Conservation (phyloP, 1,284 basidiomycete genomes). For the Cryptococcus sp. region DNA sequence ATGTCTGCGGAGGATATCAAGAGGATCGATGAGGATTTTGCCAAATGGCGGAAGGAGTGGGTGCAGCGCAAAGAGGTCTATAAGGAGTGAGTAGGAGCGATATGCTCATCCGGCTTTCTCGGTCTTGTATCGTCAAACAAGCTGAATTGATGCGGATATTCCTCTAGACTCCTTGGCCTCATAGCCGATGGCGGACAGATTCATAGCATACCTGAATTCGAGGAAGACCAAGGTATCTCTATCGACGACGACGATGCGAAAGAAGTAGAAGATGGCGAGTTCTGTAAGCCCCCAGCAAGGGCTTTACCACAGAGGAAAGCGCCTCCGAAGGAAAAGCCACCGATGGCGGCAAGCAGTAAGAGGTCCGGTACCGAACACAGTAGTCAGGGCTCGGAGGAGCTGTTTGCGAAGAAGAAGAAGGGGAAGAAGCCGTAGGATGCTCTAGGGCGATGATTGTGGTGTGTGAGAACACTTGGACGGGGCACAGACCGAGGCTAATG, state of each 20-base stretch:
- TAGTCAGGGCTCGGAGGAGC: slow-evolving; percentile 6
- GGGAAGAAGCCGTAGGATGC: slow-evolving; percentile 20
- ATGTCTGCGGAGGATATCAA: slow-evolving; percentile 41
- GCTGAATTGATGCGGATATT: background rate
- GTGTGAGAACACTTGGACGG: background rate
- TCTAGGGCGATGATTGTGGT: background rate
- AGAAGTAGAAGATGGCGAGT: slow-evolving; percentile 45
- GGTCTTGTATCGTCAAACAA: background rate
- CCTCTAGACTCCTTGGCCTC: slow-evolving; percentile 34
- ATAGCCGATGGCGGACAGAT: slow-evolving; percentile 33
- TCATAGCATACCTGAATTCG: slow-evolving; percentile 28
- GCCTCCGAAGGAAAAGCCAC: background rate
- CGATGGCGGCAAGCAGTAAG: background rate
- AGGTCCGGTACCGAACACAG: background rate
- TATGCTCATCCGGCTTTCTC: background rate
- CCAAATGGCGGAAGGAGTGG: slow-evolving; percentile 51
- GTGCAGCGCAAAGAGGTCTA: slow-evolving; percentile 45
- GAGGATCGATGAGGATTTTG: slow-evolving; percentile 46
- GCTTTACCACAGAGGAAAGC: slow-evolving; percentile 2
- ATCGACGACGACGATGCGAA: slow-evolving; percentile 42
- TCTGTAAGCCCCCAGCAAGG: slow-evolving; percentile 29
- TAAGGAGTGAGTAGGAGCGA: slow-evolving; percentile 36
- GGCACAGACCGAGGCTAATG: background rate
- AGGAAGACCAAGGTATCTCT: slow-evolving; percentile 48
- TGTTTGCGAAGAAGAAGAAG: slow-evolving; percentile 23